A percentile compares a stretch with the other conserved stretches of the same genome.
Evolutionary conservation across 2,329 filamentous ascomycete species (phyloP).

Genomic region (Lachnellula occidentalis): DNA sequence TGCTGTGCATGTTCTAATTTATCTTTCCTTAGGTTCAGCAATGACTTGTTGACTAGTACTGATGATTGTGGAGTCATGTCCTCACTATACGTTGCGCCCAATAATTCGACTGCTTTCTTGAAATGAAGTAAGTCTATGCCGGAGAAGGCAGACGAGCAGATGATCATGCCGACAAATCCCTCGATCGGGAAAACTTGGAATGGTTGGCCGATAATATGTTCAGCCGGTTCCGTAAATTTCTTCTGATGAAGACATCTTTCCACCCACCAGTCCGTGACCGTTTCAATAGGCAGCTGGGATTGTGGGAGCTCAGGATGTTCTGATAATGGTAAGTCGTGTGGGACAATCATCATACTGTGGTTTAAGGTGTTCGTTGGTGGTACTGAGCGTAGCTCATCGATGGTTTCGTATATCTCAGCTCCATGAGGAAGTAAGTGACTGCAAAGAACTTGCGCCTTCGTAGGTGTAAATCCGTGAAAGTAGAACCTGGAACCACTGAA

Average conservation of each 20-base stretch:
- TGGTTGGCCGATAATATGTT: constrained; percentile 70
- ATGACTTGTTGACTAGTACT: constrained; percentile 59
- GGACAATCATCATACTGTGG: constrained; percentile 36
- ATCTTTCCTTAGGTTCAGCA: constrained; percentile 51
- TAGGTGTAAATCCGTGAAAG: constrained; percentile 38
- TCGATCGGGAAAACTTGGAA: constrained; percentile 65
- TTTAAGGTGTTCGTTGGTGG: constrained; percentile 4
- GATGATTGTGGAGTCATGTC: constrained; percentile 66
- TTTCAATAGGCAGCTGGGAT: constrained; percentile 35
- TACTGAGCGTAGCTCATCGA: constrained; percentile 13
- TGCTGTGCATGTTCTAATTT: constrained; percentile 74
- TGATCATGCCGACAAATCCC: constrained; percentile 62
- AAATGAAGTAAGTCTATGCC: constrained; percentile 83
- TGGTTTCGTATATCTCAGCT: constrained; percentile 24
- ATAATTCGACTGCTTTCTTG: constrained; percentile 66
- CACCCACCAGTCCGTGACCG: constrained; percentile 87
- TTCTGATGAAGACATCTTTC: constrained; percentile 82
- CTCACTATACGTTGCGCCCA: constrained; percentile 79
- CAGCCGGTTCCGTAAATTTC: constrained; percentile 59
- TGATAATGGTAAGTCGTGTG: constrained; percentile 35
- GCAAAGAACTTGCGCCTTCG: constrained; percentile 33
- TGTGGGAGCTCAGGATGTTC: constrained; percentile 29
- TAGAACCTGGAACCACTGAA: constrained; percentile 39
- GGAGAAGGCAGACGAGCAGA: constrained; percentile 78
- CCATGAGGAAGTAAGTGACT: constrained; percentile 33